phyloP scores from a whole-genome alignment of 495 filamentous ascomycete genomes.

The Podospora conica region DNA sequence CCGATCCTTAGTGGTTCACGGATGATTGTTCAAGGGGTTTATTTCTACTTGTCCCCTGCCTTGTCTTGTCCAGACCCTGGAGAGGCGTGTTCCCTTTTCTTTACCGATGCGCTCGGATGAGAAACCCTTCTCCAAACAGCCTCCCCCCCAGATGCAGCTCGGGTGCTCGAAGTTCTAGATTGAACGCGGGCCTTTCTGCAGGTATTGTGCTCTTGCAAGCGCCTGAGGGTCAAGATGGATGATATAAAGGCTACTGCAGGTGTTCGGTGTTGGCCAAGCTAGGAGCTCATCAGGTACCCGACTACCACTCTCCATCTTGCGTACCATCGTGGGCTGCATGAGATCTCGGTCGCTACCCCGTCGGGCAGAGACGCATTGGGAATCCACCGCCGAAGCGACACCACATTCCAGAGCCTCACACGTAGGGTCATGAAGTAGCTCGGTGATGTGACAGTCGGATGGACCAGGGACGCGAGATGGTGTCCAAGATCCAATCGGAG shows the following conservation, averaged over 20 bases:
- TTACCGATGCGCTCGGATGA: not conserved
- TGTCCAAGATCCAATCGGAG: no score
- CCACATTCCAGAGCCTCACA: not conserved
- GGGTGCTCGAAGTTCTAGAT: not conserved
- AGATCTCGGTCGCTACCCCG: no score
- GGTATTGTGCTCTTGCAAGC: not conserved
- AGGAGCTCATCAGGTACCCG: not conserved
- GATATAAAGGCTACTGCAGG: not conserved
- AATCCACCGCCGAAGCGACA: not conserved
- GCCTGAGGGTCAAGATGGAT: no score
- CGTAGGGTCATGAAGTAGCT: not conserved
- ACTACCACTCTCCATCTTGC: not conserved
- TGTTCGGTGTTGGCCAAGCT: no score
- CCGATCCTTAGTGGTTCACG: not conserved
- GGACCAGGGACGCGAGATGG: no score
- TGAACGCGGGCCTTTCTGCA: not conserved
- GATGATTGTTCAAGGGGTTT: not conserved
- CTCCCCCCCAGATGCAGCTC: not conserved
- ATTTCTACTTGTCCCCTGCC: not conserved
- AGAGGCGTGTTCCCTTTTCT: not conserved
- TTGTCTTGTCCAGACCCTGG: not conserved
- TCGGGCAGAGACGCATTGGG: not conserved
- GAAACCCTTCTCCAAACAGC: not conserved
- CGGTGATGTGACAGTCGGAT: not conserved
- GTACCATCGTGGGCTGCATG: not conserved